Evolutionary conservation across 495 filamentous ascomycete genomes (phyloP).

Genomic region (Trichoderma gamsii): DNA sequence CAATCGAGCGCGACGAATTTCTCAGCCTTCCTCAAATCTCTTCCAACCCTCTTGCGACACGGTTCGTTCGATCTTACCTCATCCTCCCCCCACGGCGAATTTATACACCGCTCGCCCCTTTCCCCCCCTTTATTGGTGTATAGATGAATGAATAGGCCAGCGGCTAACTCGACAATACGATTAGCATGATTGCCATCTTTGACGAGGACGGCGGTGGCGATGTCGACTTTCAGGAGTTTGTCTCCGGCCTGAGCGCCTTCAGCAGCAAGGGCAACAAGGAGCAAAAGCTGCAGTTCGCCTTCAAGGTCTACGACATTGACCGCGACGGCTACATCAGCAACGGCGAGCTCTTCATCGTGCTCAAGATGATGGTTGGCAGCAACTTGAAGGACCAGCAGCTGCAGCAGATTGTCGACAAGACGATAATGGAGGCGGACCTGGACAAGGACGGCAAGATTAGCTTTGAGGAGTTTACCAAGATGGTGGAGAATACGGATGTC

Average conservation of each 20-base stretch:
- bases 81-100: background rate
- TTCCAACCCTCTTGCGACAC: conserved; percentile 92
- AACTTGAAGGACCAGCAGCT: conserved; percentile 98
- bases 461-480: conserved; percentile 97
- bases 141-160: background rate
- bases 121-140: background rate
- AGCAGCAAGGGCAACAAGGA: conserved; percentile 97
- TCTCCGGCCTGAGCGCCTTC: conserved; percentile 91
- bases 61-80: conserved; percentile 44
- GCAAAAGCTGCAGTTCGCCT: conserved; percentile 95
- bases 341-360: conserved; percentile 95
- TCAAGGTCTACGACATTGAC: conserved; percentile 99
- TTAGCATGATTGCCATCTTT: conserved; percentile 97
- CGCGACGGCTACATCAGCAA: conserved; percentile 98
- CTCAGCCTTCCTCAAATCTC: conserved; percentile 94
- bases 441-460: conserved; percentile 97
- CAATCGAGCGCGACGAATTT: conserved; percentile 98
- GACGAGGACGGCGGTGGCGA: conserved; percentile 97
- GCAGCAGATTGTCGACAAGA: conserved; percentile 99
- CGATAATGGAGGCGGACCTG: conserved; percentile 98
- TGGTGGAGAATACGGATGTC: conserved; percentile 98
- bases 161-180: background rate
- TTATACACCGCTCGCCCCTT: background rate
- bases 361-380: conserved; percentile 99
- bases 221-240: conserved; percentile 99